Conservation (phyloP, 164 flowering plant species). For the Annona cherimola region DNA sequence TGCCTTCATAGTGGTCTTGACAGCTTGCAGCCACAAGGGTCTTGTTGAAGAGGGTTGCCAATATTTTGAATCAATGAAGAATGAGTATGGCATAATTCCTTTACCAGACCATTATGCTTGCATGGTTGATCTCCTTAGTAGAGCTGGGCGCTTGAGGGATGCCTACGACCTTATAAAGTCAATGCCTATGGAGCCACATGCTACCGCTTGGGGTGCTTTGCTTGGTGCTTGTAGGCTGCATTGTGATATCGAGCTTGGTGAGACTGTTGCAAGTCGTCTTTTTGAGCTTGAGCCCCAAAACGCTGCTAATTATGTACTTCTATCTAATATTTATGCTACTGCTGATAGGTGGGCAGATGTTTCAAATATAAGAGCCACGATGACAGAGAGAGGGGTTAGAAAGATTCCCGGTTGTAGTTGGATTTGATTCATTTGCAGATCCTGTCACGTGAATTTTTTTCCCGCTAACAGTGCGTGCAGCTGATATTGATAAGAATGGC, state of each 20-base stretch:
- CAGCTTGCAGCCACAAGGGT: conserved; percentile 16
- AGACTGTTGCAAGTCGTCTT: conserved; percentile 13
- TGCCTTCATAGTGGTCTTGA: conserved; percentile 12
- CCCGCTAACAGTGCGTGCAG: not conserved
- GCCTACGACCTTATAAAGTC: conserved; percentile 16
- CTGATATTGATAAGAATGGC: not conserved
- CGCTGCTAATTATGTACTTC: conserved; percentile 16
- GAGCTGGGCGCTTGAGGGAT: conserved; percentile 7
- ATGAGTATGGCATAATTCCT: conserved; percentile 11
- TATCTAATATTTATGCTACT: conserved; percentile 18
- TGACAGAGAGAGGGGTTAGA: conserved; percentile 18
- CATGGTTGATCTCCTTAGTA: conserved; percentile 16
- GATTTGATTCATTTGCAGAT: conserved; percentile 5
- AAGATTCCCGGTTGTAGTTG: conserved; percentile 21
- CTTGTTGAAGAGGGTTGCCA: conserved; percentile 15
- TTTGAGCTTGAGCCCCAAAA: conserved; percentile 15
- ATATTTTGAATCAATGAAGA: conserved; percentile 12
- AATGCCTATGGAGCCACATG: conserved; percentile 15
- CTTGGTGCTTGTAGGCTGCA: conserved; percentile 17
- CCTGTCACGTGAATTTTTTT: not conserved
- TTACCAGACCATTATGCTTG: conserved; percentile 18
- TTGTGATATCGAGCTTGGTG: conserved; percentile 15
- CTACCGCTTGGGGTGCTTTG: conserved; percentile 19
- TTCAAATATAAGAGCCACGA: conserved; percentile 6
- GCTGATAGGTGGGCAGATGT: conserved; percentile 18